Evolutionary conservation across 139 green algal genomes (phyloP), one percentile per base, ranked within the genome.

Genomic region (Picochlorum sp.): DNA sequence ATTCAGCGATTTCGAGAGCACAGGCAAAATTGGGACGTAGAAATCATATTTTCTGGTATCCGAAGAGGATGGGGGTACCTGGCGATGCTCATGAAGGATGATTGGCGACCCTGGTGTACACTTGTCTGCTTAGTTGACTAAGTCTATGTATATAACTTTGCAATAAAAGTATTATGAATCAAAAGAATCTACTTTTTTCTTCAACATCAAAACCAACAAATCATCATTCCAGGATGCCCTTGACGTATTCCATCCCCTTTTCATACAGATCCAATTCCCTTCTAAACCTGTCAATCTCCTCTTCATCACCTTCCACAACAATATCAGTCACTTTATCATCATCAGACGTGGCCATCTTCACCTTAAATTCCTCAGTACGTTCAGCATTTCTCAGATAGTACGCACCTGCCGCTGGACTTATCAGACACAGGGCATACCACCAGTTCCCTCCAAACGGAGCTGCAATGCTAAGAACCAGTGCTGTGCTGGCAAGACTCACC

Each of bases 161-260:
- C n/a, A n/a, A n/a, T n/a, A n/a, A n/a, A n/a, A n/a, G n/a, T n/a
- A n/a, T n/a, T n/a, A n/a, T n/a, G n/a, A n/a, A n/a, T n/a, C n/a
- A n/a, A n/a, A n/a, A n/a, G n/a, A n/a, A n/a, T n/a, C n/a, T n/a
- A n/a, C 36, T 44, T 44, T 16, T 44, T 44, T 16, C 14, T 16
- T 16, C 0, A n/a, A 16, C 18, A 13, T 20, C 36, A 16, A 20
- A 5, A 44, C 36, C 43, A 9, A 51, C n/a, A 26, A 32, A 32
- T 59, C 20, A 49, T 35, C 14, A 20, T 64, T 81, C 74, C 50
- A 95, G 59, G 7, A 95, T 58, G 18, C 87, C 87, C 67, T 94
- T 93, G 4, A 95, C 86, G 20, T 76, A 75, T 26, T 94, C 80
- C 75, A 88, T 96, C 59, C 89, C 89, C 80, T 96, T 96, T 77